A percentile compares a stretch with the other conserved stretches of the same genome.
Evolutionary conservation across 164 flowering plant genomes (phyloP).

Genomic region (Sextonia rubra): DNA sequence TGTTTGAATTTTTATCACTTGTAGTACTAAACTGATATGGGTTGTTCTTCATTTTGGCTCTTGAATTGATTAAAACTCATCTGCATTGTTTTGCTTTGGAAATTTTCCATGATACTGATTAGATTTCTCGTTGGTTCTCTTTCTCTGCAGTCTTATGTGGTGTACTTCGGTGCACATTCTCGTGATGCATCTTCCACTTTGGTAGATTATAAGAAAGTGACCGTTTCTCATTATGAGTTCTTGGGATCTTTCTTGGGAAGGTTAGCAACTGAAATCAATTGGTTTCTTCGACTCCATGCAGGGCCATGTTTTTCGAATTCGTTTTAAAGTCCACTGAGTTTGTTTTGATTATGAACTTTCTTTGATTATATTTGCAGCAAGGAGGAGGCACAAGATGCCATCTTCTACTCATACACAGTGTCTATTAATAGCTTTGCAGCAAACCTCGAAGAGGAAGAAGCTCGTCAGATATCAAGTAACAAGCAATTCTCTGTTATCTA

Average conservation of each 20-base stretch:
- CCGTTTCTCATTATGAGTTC: slow-evolving; percentile 44
- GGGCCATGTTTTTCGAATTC: no score
- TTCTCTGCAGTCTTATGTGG: slow-evolving; percentile 54
- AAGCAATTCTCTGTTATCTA: no score
- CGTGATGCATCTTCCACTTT: slow-evolving; percentile 28
- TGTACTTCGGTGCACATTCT: slow-evolving; percentile 60
- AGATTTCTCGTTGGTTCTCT: neutral
- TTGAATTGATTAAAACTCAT: neutral
- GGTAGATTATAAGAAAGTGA: slow-evolving; percentile 31
- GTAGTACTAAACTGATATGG: neutral
- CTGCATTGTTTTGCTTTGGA: neutral
- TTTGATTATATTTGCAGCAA: no score
- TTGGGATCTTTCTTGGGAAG: slow-evolving; percentile 32
- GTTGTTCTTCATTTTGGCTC: neutral
- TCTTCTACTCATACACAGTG: slow-evolving; percentile 7
- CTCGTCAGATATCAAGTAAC: neutral
- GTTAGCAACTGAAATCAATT: slow-evolving; percentile 5
- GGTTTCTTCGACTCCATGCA: no score
- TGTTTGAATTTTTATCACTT: no score
- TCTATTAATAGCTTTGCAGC: slow-evolving; percentile 11
- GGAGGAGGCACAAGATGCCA: no score
- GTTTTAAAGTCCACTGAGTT: no score
- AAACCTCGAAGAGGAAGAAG: slow-evolving; percentile 7
- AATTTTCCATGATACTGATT: neutral
- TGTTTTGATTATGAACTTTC: neutral